These are phyloP conservation scores for Orychophragmus violaceus DNA, from an alignment of 345 rosid genomes.

Conservation along the genomic window DNA sequence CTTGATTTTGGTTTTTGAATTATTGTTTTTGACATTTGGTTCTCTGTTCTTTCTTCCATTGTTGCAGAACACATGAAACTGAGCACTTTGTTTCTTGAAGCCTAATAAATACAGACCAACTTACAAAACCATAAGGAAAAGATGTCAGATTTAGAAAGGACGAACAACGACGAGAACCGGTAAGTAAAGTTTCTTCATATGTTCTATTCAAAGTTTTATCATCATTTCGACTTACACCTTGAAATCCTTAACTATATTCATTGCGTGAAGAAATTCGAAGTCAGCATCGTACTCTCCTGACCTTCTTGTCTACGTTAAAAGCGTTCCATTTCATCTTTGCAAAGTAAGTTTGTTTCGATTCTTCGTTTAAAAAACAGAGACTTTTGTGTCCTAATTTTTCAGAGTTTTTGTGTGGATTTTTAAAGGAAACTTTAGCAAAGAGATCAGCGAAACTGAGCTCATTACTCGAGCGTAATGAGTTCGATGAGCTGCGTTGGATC, in stretches of 20 bases:
- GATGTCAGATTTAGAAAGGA: constrained; percentile 16
- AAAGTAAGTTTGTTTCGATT: constrained; percentile 36
- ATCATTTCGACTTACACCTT: not conserved
- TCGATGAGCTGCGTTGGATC: constrained; percentile 30
- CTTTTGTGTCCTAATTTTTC: not conserved
- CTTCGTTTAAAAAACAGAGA: not conserved
- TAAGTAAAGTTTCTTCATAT: constrained; percentile 11
- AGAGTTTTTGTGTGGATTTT: not conserved
- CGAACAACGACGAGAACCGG: not conserved
- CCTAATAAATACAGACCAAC: not conserved
- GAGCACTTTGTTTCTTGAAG: constrained; percentile 2
- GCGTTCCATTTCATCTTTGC: constrained; percentile 36
- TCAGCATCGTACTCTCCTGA: too few species aligned
- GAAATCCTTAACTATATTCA: not conserved
- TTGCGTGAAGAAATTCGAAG: constrained; percentile 35
- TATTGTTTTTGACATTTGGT: not conserved
- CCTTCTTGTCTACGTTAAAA: constrained; percentile 32
- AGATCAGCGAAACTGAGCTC: constrained; percentile 56
- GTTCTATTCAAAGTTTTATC: not conserved
- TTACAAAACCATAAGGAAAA: too few species aligned
- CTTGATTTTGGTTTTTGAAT: not conserved
- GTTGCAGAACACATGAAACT: constrained; percentile 4
- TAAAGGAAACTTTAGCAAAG: constrained; percentile 62
- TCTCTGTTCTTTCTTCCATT: not conserved
- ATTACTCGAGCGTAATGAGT: constrained; percentile 35